Base-by-base conservation (phyloP, 1,284 basidiomycete species). In the Boletus albobrunnescens region DNA sequence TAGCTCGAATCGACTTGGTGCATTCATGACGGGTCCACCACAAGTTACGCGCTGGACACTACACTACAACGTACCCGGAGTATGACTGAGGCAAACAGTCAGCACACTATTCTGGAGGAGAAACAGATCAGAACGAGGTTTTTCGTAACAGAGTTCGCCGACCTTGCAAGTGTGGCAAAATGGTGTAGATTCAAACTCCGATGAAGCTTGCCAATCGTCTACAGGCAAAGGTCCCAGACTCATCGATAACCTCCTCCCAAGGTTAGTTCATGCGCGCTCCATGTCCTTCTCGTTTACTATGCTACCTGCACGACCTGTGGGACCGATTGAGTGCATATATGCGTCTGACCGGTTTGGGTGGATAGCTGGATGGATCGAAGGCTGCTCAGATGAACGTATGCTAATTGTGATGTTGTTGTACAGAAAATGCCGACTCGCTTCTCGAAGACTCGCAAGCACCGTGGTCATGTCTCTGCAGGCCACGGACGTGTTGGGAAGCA, bases 401-500 rank as follows among this genome's bases (percentile, higher is more conserved):
- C 59, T 67, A 30, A 56, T 50, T 47, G 49, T 47, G 44, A 46
- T 53, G 50, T 45, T 72, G 70, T 72, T 73, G 70, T 72, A 35
- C 44, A 77, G 76, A 76, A 75, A 74, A 97, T 96, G 94, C 94
- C 94, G 71, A 92, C 94, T 71, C 91, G 81, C 71, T 79, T 94
- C 76, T 82, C 85, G 67, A 96, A 96, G 76, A 97, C 92, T 73
- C 88, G 95, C 77, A 98, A 98, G 80, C 94, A 95, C 78, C 84
- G 94, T 68, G 94, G 94, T 67, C 93, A 99, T 80, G 95, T 99
- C 67, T 98, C 94, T 60, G 94, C 94, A 68, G 94, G 94, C 78
- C 87, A 98, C 76, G 95, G 95, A 76, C 94, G 95, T 89, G 89
- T 99, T 69, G 96, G 95, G 65, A 98, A 99, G 84, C 95, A 99